Conservation (phyloP, 305 asterid species). For the Fraxinus baroniana region DNA sequence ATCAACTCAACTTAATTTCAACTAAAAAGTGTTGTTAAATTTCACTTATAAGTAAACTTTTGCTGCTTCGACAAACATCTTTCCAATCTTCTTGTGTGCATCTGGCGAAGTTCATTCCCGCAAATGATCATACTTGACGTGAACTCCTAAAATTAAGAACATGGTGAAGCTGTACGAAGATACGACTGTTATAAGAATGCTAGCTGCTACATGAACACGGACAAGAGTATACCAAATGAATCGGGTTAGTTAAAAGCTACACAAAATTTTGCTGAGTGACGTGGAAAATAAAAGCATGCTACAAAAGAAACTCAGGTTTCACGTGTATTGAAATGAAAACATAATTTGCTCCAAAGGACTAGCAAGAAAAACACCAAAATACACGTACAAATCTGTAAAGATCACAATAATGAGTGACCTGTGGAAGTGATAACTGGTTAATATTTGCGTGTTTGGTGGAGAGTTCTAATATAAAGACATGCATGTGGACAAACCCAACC, state of each 20-base stretch:
- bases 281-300: not conserved
- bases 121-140: not conserved
- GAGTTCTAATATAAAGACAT: not conserved
- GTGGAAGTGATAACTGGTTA: not conserved
- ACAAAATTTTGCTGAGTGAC: not conserved
- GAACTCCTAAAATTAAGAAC: not conserved
- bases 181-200: not conserved
- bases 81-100: not conserved
- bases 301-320: not conserved
- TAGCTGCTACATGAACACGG: not conserved
- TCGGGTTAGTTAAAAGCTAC: not conserved
- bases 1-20: not conserved
- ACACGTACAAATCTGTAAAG: not conserved
- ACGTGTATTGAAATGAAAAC: not conserved
- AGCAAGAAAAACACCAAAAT: not conserved
- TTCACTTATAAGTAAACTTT: not conserved
- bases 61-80: not conserved
- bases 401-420: not conserved
- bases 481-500: not conserved
- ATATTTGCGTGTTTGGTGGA: not conserved
- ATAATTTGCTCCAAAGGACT: not conserved
- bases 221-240: not conserved
- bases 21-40: not conserved
- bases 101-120: not conserved
- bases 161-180: not conserved